Evolutionary conservation across 2,329 filamentous ascomycete species (phyloP), one percentile per base, ranked within the genome.

Genomic region (Zarea fungicola): DNA sequence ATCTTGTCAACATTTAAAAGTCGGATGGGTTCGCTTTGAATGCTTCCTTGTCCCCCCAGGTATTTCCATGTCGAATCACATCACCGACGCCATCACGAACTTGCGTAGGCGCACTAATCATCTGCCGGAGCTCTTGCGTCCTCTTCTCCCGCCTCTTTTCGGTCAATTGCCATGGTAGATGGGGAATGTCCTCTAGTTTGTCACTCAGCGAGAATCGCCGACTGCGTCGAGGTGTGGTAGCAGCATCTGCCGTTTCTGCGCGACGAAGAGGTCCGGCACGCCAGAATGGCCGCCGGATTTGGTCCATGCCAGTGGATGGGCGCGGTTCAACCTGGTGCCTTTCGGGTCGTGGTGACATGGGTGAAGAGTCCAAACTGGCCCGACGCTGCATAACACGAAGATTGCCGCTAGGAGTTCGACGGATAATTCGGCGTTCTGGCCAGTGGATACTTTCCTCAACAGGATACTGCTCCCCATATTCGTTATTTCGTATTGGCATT

Each of bases 81-180:
- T 82, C 78, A 13, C 73, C 76, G 3, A 82, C 75, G 4, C 78
- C 77, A 54, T 82, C 78, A 22, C 78, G 67, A 18, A 82, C 77
- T 57, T 80, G 76, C 21, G 66, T 72, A 0, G 81, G 81, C 5
- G 71, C 74, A 52, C 79, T 82, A 37, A 85, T 85, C 62, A 74
- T 83, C 54, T 75, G 68, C 7, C 81, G 71, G 46, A 85, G 67
- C 58, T 80, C 78, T 51, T 77, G 71, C 19, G 73, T 76, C 44
- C 81, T 69, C 64, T 78, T 81, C 64, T 81, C 77, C 21, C 79
- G 72, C 44, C 77, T 70, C 54, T 72, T 73, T 57, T 85, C 81
- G 58, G 77, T 82, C 14, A 84, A 56, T 41, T 74, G 72, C 14
- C 76, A 71, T 28, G 76, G 73, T 4, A 84, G 62, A 22, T 75